These are phyloP conservation scores for Nitzschia palea DNA, from an alignment of 108 stramenopile species.

Conservation along the genomic window DNA sequence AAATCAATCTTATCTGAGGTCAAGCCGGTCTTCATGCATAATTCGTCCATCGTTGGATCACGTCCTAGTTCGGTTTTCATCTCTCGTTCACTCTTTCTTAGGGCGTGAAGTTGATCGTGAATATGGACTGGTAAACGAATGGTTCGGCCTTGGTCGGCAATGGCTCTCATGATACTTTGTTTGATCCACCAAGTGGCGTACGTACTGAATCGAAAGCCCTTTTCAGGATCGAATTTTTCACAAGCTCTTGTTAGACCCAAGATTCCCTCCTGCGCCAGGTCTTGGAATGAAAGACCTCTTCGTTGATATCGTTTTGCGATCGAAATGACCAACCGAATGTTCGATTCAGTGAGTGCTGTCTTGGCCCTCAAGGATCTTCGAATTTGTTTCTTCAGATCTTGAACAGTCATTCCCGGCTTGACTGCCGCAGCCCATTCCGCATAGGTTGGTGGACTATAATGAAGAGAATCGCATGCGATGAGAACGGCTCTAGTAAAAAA, in stretches of 20 bases:
- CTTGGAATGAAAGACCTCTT: constrained; percentile 83
- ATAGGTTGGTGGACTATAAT: constrained; percentile 58
- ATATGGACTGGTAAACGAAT: constrained; percentile 93
- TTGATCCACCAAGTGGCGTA: constrained; percentile 99
- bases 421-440: constrained; percentile 82
- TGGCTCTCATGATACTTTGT: constrained; percentile 92
- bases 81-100: constrained; percentile 73
- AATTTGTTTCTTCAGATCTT: constrained; percentile 88
- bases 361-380: constrained; percentile 83
- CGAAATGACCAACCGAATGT: constrained; percentile 87
- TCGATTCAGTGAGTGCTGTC: constrained; percentile 82
- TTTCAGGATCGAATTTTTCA: constrained; percentile 95
- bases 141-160: constrained; percentile 89
- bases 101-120: constrained; percentile 74
- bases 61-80: constrained; percentile 71
- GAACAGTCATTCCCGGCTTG: constrained; percentile 67
- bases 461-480: too few species aligned
- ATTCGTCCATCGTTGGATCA: constrained; percentile 75
- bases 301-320: constrained; percentile 89
- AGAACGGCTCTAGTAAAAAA: too few species aligned
- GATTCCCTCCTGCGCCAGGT: constrained; percentile 94
- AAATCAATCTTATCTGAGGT: constrained; percentile 79
- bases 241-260: constrained; percentile 90
- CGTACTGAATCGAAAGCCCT: constrained; percentile 94
- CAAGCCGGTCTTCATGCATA: constrained; percentile 61